Base-by-base conservation (phyloP, 2,329 filamentous ascomycete genomes). In the Talaromyces sp. region DNA sequence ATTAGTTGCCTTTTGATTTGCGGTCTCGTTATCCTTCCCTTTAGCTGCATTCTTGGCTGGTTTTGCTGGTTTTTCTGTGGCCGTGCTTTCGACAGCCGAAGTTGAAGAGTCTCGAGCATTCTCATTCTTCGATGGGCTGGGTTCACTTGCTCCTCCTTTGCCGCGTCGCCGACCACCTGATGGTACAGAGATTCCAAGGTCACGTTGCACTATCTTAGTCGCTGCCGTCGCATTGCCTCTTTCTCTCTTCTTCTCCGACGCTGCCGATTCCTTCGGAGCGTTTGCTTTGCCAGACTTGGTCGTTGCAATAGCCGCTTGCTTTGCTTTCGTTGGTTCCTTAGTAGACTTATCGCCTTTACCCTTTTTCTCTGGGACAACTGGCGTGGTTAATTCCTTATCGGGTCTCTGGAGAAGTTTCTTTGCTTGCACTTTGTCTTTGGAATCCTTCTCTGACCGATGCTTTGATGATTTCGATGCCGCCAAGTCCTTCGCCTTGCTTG, bases 401-500 rank as follows among this genome's bases (percentile, higher is more conserved):
- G 70, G 51, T 4, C 73, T 67, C 45, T 74, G 73, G 7, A 76
- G 56, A 11, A 77, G 63, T 52, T 76, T 75, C 55, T 75, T 76
- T 7, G 71, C 67, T 49, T 75, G 75, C 2, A 72, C 63, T 49
- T 74, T 73, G 39, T 74, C 70, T 52, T 75, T 77, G n/a, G 60
- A 61, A 13, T 77, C 75, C 51, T 72, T 73, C 20, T 69, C 67
- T 8, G 69, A 66, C 24, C 68, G 66, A n/a, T 72, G 65, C 52
- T 70, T 72, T 1, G 69, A 65, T 14, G 65, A 68, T 43, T 71
- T 72, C 19, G 61, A 60, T 6, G 64, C 54, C 4, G 59, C 85
- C 16, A 77, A 75, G 40, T 89, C 88, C 72, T 88, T 91, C 48
- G 81, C 81, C 66, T 84, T 85, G 69, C 85, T 90, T 13, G 90